These are phyloP conservation scores for Actinomortierella ambigua DNA, from an alignment of 371 early-diverging fungal genomes.

Conservation along the genomic window DNA sequence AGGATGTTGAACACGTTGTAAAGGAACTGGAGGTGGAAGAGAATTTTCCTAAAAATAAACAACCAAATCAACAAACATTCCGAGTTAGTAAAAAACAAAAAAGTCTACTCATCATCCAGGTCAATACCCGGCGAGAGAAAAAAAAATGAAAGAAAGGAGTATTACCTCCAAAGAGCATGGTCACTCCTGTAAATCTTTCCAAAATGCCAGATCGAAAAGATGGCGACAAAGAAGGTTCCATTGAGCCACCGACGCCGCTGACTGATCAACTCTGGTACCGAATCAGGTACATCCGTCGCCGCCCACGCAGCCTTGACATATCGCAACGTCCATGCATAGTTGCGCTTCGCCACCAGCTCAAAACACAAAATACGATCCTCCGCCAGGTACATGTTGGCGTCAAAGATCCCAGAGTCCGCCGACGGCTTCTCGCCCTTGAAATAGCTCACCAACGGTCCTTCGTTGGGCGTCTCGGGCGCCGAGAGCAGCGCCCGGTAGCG, in stretches of 20 bases:
- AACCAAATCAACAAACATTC: no score
- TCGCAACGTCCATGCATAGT: constrained; percentile 67
- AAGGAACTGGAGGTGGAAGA: constrained; percentile 69
- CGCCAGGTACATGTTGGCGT: constrained; percentile 80
- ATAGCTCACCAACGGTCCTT: constrained; percentile 69
- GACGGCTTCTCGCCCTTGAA: constrained; percentile 66
- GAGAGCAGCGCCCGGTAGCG: constrained; percentile 63
- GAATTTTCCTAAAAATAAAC: constrained; percentile 54
- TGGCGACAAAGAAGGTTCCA: constrained; percentile 74
- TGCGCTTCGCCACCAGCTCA: constrained; percentile 71
- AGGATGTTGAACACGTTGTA: constrained; percentile 76
- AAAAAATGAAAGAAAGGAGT: background rate
- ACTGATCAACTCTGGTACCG: constrained; percentile 69
- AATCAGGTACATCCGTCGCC: constrained; percentile 75
- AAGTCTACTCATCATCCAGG: no score
- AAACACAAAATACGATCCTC: constrained; percentile 82
- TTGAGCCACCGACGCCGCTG: constrained; percentile 79
- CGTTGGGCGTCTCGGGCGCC: constrained; percentile 51
- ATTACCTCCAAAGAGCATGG: constrained; percentile 55
- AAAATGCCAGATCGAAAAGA: constrained; percentile 80
- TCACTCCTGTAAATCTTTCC: constrained; percentile 75
- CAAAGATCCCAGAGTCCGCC: constrained; percentile 57
- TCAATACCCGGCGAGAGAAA: background rate
- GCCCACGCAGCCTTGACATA: constrained; percentile 74
- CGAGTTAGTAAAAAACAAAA: no score